Conservation (phyloP, 805 yeast species). For the Vanderwaltozyma yarrowii region DNA sequence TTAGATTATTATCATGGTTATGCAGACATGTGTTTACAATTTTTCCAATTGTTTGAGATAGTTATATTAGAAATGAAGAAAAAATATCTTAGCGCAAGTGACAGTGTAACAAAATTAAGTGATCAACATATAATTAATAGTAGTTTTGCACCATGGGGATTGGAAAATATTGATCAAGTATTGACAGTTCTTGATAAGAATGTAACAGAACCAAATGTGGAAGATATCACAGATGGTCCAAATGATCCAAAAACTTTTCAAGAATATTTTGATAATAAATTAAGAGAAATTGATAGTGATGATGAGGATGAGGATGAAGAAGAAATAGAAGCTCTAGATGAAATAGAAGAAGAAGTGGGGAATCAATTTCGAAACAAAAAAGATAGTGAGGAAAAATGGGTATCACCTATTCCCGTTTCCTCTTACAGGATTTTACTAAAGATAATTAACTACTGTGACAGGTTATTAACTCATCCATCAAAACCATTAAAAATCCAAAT, state of each 20-base stretch:
- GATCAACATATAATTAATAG: conserved; percentile 16
- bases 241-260: conserved; percentile 28
- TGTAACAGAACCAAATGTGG: conserved; percentile 13
- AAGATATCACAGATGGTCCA: background rate
- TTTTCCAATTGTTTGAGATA: conserved; percentile 60
- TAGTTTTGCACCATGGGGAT: conserved; percentile 50
- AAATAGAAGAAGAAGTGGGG: conserved; percentile 13
- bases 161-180: conserved; percentile 36
- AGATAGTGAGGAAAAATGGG: conserved; percentile 42
- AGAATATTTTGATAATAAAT: conserved; percentile 30
- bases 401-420: conserved; percentile 51
- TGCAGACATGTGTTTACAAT: conserved; percentile 56
- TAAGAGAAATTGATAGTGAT: conserved; percentile 29
- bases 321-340: no score
- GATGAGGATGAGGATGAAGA: conserved; percentile 22
- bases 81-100: conserved; percentile 28
- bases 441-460: conserved; percentile 59
- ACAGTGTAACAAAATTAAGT: conserved; percentile 6
- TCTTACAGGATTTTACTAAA: conserved; percentile 50
- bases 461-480: conserved; percentile 60
- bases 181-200: conserved; percentile 33
- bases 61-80: conserved; percentile 40
- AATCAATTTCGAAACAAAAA: conserved; percentile 2
- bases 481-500: conserved; percentile 45
- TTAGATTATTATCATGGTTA: conserved; percentile 84